Evolutionary conservation across 2,329 filamentous ascomycete species (phyloP), one percentile per base, ranked within the genome.

Genomic region (Pseudogymnoascus sp.): DNA sequence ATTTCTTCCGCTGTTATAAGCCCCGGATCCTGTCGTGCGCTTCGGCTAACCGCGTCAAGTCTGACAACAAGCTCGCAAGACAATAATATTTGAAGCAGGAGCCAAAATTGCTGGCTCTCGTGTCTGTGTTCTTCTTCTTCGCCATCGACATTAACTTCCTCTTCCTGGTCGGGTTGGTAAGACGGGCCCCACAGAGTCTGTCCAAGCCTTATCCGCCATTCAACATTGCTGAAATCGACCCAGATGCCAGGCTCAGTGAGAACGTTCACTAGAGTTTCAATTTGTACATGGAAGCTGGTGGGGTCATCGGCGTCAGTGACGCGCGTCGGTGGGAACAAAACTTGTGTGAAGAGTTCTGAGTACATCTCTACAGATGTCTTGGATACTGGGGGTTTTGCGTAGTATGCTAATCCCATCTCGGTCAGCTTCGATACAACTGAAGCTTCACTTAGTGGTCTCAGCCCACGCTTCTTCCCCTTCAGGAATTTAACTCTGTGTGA

Each of bases 171-270:
- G 45, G 42, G 26, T 16, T 82, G 81, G 26, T 79, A 71, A 5
- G 77, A 75, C 14, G 78, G 76, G 14, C 82, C 86, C 87, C 88
- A 91, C 1, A 91, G 75, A 45, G 91, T 80, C 73, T 90, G 88
- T 5, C 88, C 88, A 1, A 91, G 77, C 11, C 87, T 80, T 64
- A 91, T 87, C 39, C 88, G 82, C 87, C 87, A 91, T 71, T 91
- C 88, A 5, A 91, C 85, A 34, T 86, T 80, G 18, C 86, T 88
- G 67, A 91, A 88, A 73, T 91, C 87, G 61, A 88, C 81, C 88
- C 88, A 91, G 54, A 89, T 82, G 63, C 87, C 86, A 62, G 85
- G 80, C 6, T 83, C 77, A 0, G 82, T 83, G 51, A 91, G 79
- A 8, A 88, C 82, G 71, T 85, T 85, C 54, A 91, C 80, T 16